Evolutionary conservation across 1,139 yeast species (phyloP).

Genomic region (Yamadazyma jaroonii): DNA sequence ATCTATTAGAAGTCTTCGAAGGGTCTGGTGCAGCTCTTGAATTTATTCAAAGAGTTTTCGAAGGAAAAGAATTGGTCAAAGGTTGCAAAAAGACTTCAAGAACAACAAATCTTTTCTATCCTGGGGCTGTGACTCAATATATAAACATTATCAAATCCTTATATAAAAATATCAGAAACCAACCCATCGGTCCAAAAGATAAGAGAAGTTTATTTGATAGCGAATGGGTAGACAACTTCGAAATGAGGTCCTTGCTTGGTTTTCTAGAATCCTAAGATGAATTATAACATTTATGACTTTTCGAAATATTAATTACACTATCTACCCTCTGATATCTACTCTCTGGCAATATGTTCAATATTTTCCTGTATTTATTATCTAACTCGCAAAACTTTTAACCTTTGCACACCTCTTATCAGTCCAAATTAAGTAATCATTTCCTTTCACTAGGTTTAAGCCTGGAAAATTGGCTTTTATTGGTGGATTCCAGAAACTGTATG

Average conservation of each 20-base stretch:
- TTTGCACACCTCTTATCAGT: background rate
- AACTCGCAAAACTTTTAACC: no score
- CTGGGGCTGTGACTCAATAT: constrained; percentile 15
- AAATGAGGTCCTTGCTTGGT: constrained; percentile 1
- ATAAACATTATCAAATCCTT: constrained; percentile 7
- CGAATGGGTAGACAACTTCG: constrained; percentile 1
- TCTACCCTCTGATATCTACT: no score
- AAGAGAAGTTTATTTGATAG: background rate
- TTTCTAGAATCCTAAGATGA: background rate
- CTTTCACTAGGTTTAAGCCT: background rate
- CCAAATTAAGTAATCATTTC: constrained; percentile 1
- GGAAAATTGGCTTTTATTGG: background rate
- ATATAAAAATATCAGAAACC: constrained; percentile 9
- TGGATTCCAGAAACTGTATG: background rate
- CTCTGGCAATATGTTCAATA: no score
- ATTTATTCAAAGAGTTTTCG: constrained; percentile 21
- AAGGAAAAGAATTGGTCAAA: constrained; percentile 20
- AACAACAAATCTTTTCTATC: constrained; percentile 22
- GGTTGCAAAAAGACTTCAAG: constrained; percentile 26
- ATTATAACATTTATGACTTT: background rate
- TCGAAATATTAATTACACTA: no score
- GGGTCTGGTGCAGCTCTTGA: constrained; percentile 31
- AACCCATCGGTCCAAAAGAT: constrained; percentile 10
- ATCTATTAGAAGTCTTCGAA: constrained; percentile 21
- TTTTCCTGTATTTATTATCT: no score